Evolutionary conservation across 805 yeast genomes (phyloP), one percentile per base, ranked within the genome.

Genomic region (Pichia rugopelliculosa): DNA sequence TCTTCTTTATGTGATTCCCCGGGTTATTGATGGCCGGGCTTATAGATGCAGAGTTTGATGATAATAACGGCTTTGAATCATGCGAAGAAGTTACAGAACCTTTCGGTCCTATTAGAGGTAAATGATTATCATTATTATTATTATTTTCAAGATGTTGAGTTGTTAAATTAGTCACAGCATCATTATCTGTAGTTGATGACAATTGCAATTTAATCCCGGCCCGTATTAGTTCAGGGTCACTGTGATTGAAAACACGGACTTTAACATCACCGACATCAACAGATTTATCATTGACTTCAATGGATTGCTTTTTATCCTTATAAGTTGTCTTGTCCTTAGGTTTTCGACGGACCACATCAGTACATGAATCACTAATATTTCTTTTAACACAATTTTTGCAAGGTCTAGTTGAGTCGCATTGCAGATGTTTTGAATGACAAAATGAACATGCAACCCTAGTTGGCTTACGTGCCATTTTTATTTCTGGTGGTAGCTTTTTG

Each of bases 351-450:
- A 72, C 73, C 6, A 79, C 76, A 59, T 83, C 86, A 34, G 65
- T 67, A 60, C 93, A 84, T 12, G 69, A 56, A 46, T 70, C 74
- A 1, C 52, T 53, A n/a, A 78, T 60, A 21, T 78, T 77, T 48
- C 90, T 64, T 59, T 83, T 84, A 20, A 71, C 56, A 64, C 93
- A 84, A 59, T 84, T 84, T 53, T 73, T 73, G 56, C 91, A 84
- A 0, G 93, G 91, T 48, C 93, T 66, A 24, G 73, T 70, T 48
- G 75, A 66, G 51, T 84, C 85, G 61, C 91, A 84, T 55, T 84
- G 90, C 13, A 84, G 69, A 56, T 84, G 93, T 53, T 84, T 84
- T 23, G 72, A 65, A 58, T 84, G 88, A 61, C 91, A 84, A 59
- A 82, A 82, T 18, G 72, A 72, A 58, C 93, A 84, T 1, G 91